phyloP scores from a whole-genome alignment of 2,329 filamentous ascomycete species.

The Clonostachys solani region DNA sequence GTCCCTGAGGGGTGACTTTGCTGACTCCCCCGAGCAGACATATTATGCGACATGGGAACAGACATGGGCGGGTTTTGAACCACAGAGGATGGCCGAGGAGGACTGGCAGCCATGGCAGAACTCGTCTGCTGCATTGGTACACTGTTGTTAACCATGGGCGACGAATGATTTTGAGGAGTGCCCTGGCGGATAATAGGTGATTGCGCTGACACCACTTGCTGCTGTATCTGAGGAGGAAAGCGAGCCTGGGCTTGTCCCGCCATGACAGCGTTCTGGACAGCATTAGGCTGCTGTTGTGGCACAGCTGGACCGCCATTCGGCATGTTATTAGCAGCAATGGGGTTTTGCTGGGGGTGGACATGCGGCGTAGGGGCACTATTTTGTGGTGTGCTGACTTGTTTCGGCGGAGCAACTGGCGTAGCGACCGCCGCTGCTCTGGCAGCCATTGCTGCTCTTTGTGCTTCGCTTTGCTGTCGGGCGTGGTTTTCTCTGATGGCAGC shows the following conservation, averaged over 20 bases:
- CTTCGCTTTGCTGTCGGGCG: constrained; percentile 23
- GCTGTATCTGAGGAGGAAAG: constrained; percentile 53
- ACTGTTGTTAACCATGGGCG: constrained; percentile 52
- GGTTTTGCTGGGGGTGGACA: constrained; percentile 26
- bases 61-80: constrained; percentile 56
- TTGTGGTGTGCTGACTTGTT: constrained; percentile 12
- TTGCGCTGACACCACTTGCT: constrained; percentile 49
- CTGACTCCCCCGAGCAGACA: constrained; percentile 62
- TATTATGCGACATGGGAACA: constrained; percentile 56
- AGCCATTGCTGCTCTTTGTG: constrained; percentile 23
- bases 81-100: constrained; percentile 61
- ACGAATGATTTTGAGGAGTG: constrained; percentile 62
- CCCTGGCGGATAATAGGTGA: constrained; percentile 64
- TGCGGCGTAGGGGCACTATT: constrained; percentile 18
- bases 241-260: constrained; percentile 26
- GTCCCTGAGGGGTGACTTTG: constrained; percentile 63
- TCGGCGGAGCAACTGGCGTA: constrained; percentile 9
- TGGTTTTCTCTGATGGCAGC: constrained; percentile 28
- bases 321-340: constrained; percentile 11
- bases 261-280: constrained; percentile 1
- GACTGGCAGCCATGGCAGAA: constrained; percentile 66
- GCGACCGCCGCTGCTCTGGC: constrained; percentile 18
- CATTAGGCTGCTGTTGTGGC: constrained; percentile 29
- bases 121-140: constrained; percentile 61
- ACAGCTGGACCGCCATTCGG: constrained; percentile 30